phyloP scores from a whole-genome alignment of 257 asterid species.

The Plectranthus barbatus region DNA sequence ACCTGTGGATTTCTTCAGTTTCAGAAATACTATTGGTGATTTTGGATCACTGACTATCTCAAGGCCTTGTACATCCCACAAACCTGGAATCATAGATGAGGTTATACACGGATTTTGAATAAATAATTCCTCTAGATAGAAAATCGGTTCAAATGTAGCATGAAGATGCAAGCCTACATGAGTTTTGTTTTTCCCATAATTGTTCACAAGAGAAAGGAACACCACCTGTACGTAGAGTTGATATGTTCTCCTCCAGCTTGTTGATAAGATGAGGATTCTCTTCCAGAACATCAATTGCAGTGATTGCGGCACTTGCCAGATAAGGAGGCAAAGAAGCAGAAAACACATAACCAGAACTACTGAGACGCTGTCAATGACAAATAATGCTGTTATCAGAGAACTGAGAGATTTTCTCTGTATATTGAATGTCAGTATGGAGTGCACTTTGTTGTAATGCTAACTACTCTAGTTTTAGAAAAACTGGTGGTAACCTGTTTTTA shows the following conservation, averaged over 20 bases:
- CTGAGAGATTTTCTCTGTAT: not conserved
- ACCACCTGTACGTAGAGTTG: slow-evolving; percentile 47
- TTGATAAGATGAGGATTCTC: slow-evolving; percentile 59
- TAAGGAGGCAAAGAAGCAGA: slow-evolving; percentile 97
- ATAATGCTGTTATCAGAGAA: slow-evolving; percentile 14
- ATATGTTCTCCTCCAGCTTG: slow-evolving; percentile 51
- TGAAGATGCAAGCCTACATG: not conserved
- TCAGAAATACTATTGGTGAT: slow-evolving; percentile 67
- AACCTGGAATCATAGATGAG: slow-evolving; percentile 36
- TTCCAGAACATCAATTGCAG: slow-evolving; percentile 73
- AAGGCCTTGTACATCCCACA: slow-evolving; percentile 49
- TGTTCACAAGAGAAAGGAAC: not conserved
- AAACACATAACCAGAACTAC: slow-evolving; percentile 87
- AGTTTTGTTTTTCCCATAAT: not conserved
- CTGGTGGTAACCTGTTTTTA: not conserved
- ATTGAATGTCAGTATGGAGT: not conserved
- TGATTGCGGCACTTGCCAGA: slow-evolving; percentile 89
- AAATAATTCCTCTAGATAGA: not conserved
- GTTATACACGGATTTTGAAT: not conserved
- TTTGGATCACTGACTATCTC: slow-evolving; percentile 54
- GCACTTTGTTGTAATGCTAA: not conserved
- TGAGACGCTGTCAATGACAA: slow-evolving; percentile 65
- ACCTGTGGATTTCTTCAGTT: slow-evolving; percentile 56
- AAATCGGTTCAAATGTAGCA: not conserved
- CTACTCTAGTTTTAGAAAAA: not conserved